Base-by-base conservation (phyloP, 192 early-diverging fungal species). In the Podila clonocystis region DNA sequence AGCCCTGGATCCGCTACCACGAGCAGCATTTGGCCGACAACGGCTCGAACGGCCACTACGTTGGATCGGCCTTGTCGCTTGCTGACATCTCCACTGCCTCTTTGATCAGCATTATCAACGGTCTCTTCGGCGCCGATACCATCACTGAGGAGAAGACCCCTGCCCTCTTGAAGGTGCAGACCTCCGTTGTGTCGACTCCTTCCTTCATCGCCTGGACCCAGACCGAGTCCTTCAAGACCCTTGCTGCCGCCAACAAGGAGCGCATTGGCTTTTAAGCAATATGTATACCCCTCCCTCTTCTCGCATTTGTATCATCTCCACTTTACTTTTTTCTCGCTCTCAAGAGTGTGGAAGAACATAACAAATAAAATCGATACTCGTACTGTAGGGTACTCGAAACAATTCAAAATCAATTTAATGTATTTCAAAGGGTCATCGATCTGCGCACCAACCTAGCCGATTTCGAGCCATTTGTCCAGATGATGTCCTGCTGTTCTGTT, bases 21-120 rank as follows among this genome's bases (percentile, higher is more conserved):
- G 83, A 82, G 64, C 15, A 67, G 26, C 59, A 75, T 26, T 38
- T 84, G 30, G 17, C 24, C 19, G 64, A 41, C 50, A 75, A 76
- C 52, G 82, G 75, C 19, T 36, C 74, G 2, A 84, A 78, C 28
- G 82, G 69, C 31, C 88, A 90, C 52, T 89, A 85, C 50, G 74
- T 90, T 61, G 86, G 88, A 48, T 66, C 71, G 36, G 58, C 71
- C 36, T 74, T 58, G 1, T 82, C 86, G 2, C 74, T 86, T 22
- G 73, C 74, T 4, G 89, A 91, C 52, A 45, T 85, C 31, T 41
- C 50, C 31, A 52, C 60, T 36, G 30, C 34, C 4, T 2, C 59
- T 6, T 2, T 60, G 55, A 52, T 76, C 22, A 19, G 15, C 17
- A 20, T 68, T 24, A 24, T 74, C 28, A 65, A 68, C 34, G 36